Conservation (phyloP, 768 basidiomycete species). For the Russula ochroleuca region DNA sequence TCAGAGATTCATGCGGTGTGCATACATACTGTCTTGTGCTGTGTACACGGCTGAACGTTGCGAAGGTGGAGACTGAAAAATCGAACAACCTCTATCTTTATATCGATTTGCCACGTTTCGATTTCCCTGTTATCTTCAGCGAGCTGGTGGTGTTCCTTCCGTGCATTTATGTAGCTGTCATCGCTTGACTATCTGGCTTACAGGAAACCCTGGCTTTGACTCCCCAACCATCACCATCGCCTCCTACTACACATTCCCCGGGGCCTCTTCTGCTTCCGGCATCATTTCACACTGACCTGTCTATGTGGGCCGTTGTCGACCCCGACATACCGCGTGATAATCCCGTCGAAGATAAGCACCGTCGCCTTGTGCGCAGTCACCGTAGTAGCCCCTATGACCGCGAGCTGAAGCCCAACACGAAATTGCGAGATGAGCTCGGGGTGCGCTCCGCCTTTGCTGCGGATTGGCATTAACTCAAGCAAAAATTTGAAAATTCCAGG, state of each 20-base stretch:
- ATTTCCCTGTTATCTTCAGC: constrained; percentile 94
- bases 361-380: constrained; percentile 90
- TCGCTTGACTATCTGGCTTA: neutral
- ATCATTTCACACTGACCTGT: constrained; percentile 57
- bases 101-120: constrained; percentile 92
- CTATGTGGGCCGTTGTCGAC: constrained; percentile 85
- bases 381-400: constrained; percentile 91
- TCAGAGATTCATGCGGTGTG: constrained; percentile 89
- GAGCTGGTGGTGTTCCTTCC: constrained; percentile 59
- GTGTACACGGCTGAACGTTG: neutral
- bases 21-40: constrained; percentile 7
- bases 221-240: constrained; percentile 40
- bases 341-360: constrained; percentile 95
- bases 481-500: constrained; percentile 42
- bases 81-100: constrained; percentile 95
- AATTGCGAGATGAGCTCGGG: constrained; percentile 87
- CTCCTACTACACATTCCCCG: constrained; percentile 41
- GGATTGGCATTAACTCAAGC: neutral
- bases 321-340: constrained; percentile 91
- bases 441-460: constrained; percentile 45
- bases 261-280: constrained; percentile 44
- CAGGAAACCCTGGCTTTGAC: constrained; percentile 20
- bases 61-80: constrained; percentile 82
- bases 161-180: neutral
- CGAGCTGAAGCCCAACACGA: constrained; percentile 95